phyloP scores from a whole-genome alignment of 352 stramenopile genomes.

The Phytophthora palmivora region DNA sequence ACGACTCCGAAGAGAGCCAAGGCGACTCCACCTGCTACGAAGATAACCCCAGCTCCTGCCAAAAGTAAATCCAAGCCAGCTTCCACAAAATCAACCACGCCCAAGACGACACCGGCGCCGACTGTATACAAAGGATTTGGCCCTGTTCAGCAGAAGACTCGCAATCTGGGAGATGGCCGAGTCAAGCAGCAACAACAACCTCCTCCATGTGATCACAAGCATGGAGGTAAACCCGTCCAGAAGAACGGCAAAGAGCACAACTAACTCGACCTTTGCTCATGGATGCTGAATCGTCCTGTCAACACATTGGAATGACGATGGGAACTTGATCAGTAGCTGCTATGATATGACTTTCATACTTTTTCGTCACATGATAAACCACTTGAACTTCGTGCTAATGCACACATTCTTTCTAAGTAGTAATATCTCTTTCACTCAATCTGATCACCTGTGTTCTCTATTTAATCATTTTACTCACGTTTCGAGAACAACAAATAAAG shows the following conservation, averaged over 20 bases:
- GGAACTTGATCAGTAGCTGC: neutral
- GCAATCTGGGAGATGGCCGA: constrained; percentile 7
- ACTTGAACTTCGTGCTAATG: neutral
- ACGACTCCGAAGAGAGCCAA: constrained; percentile 1
- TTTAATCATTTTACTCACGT: too few relatives aligned
- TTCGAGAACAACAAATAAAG: too few relatives aligned
- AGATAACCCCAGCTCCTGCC: neutral
- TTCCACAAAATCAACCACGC: constrained; percentile 1
- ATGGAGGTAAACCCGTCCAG: neutral
- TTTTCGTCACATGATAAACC: neutral
- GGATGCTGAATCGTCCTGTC: constrained; percentile 1
- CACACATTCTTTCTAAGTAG: too few relatives aligned
- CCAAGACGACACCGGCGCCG: constrained; percentile 3
- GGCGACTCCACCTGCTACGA: too few relatives aligned
- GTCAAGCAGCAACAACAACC: constrained; percentile 10
- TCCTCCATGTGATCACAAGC: constrained; percentile 3
- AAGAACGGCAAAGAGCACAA: constrained; percentile 2
- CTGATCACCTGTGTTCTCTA: too few relatives aligned
- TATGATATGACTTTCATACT: neutral
- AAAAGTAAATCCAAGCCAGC: constrained; percentile 7
- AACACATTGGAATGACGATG: constrained; percentile 22
- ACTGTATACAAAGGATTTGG: neutral
- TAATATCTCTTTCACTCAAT: too few relatives aligned
- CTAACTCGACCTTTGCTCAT: neutral
- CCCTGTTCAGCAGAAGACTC: neutral